Evolutionary conservation across 148 eudicot genomes (phyloP), one percentile per base, ranked within the genome.

Genomic region (Chenopodium berlandieri): DNA sequence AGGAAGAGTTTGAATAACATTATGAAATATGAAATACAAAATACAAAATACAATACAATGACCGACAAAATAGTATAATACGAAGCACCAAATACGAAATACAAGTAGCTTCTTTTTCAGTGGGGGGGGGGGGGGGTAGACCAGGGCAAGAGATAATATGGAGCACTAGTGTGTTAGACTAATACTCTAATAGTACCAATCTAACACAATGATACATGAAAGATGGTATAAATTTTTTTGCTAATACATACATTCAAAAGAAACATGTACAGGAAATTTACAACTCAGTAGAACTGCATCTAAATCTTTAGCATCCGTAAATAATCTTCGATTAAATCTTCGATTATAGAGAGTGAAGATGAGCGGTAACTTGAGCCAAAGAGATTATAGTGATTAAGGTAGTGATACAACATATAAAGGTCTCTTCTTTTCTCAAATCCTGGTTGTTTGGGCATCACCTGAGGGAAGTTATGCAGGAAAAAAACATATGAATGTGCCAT

Each of bases 361-460:
- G 97, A 90, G 47, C 98, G 92, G 84, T 97, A 97, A 73, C 99
- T 92, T 22, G 98, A 92, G 46, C 99, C 99, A 25, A 97, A 97
- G 64, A 97, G 90, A 77, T 97, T 97, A 85, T 97, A 97, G 83
- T 97, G 99, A 86, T 97, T 97, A 84, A 97, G 87, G 90, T 97
- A 97, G 81, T 97, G 99, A 82, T 97, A 97, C 78, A 97, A 81
- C 93, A 90, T 73, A 77, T 97, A 97, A 1, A 97, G 87, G 82
- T 97, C 97, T 81, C 89, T 86, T 87, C 99, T 89, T 84, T 88
- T 85, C 90, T 94, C 99, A 71, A 90, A 96, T 62, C 97, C 99
- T 31, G 94, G 90, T 85, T 94, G 97, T 82, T 91, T 89, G 23
- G 98, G 99, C 95, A 94, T 91, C 89, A 96, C 94, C 99, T 96